A percentile compares a stretch with the other conserved stretches of the same genome.
phyloP scores from a whole-genome alignment of 305 asterid genomes.

The Solanum hybrid region DNA sequence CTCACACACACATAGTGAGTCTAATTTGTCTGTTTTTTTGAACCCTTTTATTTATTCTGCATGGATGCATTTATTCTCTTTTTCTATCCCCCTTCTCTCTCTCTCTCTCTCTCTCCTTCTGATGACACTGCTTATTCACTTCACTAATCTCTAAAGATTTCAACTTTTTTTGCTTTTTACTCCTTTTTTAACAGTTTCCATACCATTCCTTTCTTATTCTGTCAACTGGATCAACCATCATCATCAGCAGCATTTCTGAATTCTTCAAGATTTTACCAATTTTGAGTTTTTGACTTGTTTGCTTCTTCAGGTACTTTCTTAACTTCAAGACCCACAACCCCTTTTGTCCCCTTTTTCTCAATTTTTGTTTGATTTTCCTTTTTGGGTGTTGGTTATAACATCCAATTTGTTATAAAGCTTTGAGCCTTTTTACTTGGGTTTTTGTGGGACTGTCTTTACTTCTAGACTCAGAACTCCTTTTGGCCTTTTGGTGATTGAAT shows the following conservation, averaged over 20 bases:
- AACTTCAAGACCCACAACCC: background rate
- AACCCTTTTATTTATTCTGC: conserved; percentile 4
- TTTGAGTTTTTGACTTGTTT: background rate
- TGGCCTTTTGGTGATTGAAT: background rate
- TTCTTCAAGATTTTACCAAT: background rate
- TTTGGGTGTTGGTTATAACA: background rate
- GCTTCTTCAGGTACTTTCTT: background rate
- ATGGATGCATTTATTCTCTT: background rate
- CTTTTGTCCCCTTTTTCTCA: background rate
- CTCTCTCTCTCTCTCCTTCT: no score
- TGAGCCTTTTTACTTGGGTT: background rate
- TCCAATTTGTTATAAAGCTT: background rate
- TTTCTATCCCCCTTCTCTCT: background rate
- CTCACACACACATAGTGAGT: background rate
- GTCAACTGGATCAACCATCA: background rate
- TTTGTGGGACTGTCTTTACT: background rate
- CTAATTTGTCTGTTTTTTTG: background rate
- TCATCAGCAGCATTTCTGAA: background rate
- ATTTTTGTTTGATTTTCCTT: background rate
- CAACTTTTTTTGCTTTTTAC: background rate
- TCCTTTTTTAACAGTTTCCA: background rate
- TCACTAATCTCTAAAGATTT: background rate
- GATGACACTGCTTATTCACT: conserved; percentile 3
- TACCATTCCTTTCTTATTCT: background rate
- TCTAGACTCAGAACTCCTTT: background rate